Evolutionary conservation across 2,329 filamentous ascomycete species (phyloP).

Genomic region (Colletotrichum limetticola): DNA sequence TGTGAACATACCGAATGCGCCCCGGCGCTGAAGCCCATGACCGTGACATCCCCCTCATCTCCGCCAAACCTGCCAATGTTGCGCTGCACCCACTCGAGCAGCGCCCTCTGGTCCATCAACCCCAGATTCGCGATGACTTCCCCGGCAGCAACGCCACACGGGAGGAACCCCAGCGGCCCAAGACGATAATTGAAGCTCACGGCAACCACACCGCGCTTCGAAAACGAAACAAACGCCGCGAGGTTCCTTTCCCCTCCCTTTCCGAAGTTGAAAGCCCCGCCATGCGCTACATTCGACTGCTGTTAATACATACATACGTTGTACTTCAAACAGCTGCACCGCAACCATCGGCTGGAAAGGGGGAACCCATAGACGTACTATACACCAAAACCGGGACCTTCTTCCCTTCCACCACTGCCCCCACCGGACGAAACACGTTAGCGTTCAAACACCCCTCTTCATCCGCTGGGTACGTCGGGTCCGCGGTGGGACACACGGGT

Average conservation of each 20-base stretch:
- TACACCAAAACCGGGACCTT: slow-evolving; percentile 64
- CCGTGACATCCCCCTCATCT: slow-evolving; percentile 65
- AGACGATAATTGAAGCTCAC: slow-evolving; percentile 73
- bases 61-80: slow-evolving; percentile 72
- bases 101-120: slow-evolving; percentile 68
- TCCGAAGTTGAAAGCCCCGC: slow-evolving; percentile 70
- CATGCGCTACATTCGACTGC: slow-evolving; percentile 57
- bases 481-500: slow-evolving; percentile 48
- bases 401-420: slow-evolving; percentile 39
- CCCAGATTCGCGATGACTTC: slow-evolving; percentile 72
- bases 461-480: slow-evolving; percentile 44
- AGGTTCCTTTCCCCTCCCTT: slow-evolving; percentile 67
- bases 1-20: slow-evolving; percentile 63
- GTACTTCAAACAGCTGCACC: no score
- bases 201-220: slow-evolving; percentile 62
- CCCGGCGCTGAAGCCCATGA: slow-evolving; percentile 71
- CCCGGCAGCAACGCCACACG: slow-evolving; percentile 61
- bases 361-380: background rate
- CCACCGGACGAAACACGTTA: slow-evolving; percentile 59
- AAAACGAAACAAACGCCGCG: slow-evolving; percentile 69
- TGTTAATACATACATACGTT: no score
- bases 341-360: background rate
- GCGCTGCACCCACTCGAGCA: slow-evolving; percentile 69
- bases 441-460: slow-evolving; percentile 63
- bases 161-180: slow-evolving; percentile 76